Percentiles rank a stretch among this genome's conserved stretches.
These are phyloP conservation scores for Fusarium chlamydosporum DNA, from an alignment of 2,329 filamentous ascomycete species.

Conservation along the genomic window DNA sequence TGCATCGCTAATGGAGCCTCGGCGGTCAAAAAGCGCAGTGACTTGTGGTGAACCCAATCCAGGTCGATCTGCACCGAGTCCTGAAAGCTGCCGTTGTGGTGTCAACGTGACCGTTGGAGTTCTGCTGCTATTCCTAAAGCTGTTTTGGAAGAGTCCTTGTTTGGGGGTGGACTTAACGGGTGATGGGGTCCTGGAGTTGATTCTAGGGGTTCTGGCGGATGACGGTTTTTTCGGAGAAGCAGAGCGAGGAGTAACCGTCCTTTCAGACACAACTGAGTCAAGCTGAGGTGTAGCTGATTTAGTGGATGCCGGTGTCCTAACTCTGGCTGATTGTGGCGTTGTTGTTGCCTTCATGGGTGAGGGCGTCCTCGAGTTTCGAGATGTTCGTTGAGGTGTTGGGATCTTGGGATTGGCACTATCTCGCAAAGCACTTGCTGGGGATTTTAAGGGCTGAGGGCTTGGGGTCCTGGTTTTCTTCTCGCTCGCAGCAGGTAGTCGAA, in stretches of 20 bases:
- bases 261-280: constrained; percentile 32
- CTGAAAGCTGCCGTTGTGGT: constrained; percentile 70
- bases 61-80: constrained; percentile 76
- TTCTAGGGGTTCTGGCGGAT: constrained; percentile 25
- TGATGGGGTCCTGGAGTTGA: constrained; percentile 46
- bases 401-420: constrained; percentile 62
- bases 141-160: constrained; percentile 66
- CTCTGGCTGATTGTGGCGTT: constrained; percentile 42
- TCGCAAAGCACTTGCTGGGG: constrained; percentile 64
- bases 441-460: constrained; percentile 69
- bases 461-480: constrained; percentile 53
- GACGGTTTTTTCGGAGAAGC: constrained; percentile 43
- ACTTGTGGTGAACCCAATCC: constrained; percentile 83
- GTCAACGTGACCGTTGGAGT: constrained; percentile 75
- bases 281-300: constrained; percentile 48
- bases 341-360: constrained; percentile 45
- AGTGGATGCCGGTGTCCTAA: constrained; percentile 47
- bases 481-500: constrained; percentile 53
- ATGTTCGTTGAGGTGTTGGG: constrained; percentile 56
- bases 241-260: constrained; percentile 33
- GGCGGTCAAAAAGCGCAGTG: constrained; percentile 77
- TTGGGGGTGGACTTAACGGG: constrained; percentile 46
- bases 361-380: constrained; percentile 45
- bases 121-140: constrained; percentile 66
- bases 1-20: constrained; percentile 78